Conservation (phyloP, 2,329 filamentous ascomycete genomes). For the Colletotrichum lindemuthianum region DNA sequence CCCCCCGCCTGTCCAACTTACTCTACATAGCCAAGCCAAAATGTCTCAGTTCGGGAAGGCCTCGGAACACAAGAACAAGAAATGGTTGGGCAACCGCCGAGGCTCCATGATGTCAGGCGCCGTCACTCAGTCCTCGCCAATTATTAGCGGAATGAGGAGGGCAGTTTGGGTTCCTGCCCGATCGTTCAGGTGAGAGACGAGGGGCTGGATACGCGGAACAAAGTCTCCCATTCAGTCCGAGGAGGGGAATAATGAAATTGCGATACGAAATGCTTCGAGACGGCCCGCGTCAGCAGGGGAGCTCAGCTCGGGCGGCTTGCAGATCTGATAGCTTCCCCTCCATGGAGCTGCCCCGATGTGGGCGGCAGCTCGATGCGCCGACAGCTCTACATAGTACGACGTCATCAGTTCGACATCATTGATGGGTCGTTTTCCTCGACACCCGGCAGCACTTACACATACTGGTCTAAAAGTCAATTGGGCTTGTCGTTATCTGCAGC, state of each 20-base stretch:
- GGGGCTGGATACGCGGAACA: constrained; percentile 9
- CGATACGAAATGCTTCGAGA: background rate
- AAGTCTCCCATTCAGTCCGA: background rate
- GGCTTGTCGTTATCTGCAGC: background rate
- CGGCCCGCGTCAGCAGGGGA: constrained; percentile 5
- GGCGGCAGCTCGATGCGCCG: constrained; percentile 2
- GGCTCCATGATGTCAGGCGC: constrained; percentile 29
- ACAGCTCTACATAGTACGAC: background rate
- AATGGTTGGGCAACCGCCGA: background rate
- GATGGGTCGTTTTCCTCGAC: too few relatives aligned
- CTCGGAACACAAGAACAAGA: background rate
- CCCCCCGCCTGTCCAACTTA: background rate
- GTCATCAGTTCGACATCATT: constrained; percentile 13
- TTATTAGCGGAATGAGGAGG: constrained; percentile 6
- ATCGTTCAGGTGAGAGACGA: constrained; percentile 17
- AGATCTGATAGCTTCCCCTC: constrained; percentile 20
- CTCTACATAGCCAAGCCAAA: background rate
- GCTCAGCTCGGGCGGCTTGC: constrained; percentile 13
- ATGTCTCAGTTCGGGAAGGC: constrained; percentile 5
- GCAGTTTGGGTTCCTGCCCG: constrained; percentile 4
- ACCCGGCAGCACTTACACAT: background rate
- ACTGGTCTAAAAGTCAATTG: background rate
- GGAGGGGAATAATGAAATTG: background rate
- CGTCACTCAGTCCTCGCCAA: constrained; percentile 17
- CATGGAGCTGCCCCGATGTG: constrained; percentile 4